Percentiles rank a stretch among this genome's conserved stretches.
Conservation (phyloP, 805 yeast species). For the Yamadazyma sp. region DNA sequence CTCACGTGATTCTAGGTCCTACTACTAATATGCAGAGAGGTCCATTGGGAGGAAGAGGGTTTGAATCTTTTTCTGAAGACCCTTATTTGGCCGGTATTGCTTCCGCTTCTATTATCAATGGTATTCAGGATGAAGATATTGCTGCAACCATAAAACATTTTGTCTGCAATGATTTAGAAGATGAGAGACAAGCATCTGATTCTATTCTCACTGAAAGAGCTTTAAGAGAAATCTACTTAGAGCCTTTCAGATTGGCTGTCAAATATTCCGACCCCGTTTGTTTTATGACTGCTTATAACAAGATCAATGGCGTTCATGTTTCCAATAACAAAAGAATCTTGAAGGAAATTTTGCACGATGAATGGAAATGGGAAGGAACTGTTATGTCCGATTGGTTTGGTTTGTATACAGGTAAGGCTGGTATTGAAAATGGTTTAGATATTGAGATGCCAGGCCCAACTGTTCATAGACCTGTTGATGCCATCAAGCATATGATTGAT, state of each 20-base stretch:
- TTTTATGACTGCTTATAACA: slow-evolving; percentile 64
- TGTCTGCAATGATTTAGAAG: slow-evolving; percentile 63
- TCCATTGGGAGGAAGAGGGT: slow-evolving; percentile 65
- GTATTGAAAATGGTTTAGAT: slow-evolving; percentile 56
- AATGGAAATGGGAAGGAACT: slow-evolving; percentile 59
- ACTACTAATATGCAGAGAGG: slow-evolving; percentile 54
- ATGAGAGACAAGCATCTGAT: slow-evolving; percentile 50
- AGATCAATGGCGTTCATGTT: slow-evolving; percentile 60
- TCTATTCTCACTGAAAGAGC: slow-evolving; percentile 57
- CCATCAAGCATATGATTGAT: slow-evolving; percentile 42
- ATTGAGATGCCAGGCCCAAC: slow-evolving; percentile 72
- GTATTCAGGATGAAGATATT: slow-evolving; percentile 52
- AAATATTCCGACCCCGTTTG: slow-evolving; percentile 52
- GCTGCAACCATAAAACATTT: slow-evolving; percentile 63
- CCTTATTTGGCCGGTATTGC: slow-evolving; percentile 49
- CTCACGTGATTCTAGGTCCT: slow-evolving; percentile 39
- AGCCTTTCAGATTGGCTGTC: slow-evolving; percentile 62
- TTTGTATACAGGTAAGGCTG: slow-evolving; percentile 44
- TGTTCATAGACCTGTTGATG: slow-evolving; percentile 40
- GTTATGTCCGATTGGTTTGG: slow-evolving; percentile 69
- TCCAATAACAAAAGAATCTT: slow-evolving; percentile 45
- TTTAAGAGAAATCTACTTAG: slow-evolving; percentile 61
- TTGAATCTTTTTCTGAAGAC: slow-evolving; percentile 63
- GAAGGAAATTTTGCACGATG: slow-evolving; percentile 48
- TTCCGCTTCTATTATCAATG: slow-evolving; percentile 50